phyloP scores from a whole-genome alignment of 2,329 filamentous ascomycete genomes.

The Ophiognomonia clavigignenti-juglandacearum region DNA sequence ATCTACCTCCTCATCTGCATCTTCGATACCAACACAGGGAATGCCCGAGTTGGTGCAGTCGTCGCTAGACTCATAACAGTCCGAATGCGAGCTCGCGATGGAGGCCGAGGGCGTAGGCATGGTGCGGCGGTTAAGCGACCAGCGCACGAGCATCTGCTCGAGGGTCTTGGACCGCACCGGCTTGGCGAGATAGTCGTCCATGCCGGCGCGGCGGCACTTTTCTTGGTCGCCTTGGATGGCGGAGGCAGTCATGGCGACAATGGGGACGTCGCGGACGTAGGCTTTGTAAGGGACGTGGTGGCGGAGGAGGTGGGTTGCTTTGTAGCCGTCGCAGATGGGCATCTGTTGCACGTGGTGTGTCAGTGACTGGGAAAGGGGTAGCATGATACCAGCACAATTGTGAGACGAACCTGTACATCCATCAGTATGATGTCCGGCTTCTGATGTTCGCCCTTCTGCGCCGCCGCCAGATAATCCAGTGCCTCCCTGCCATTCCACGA shows the following conservation, averaged over 20 bases:
- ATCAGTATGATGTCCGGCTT: constrained; percentile 73
- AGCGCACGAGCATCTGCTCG: constrained; percentile 33
- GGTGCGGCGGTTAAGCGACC: constrained; percentile 19
- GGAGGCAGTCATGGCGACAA: constrained; percentile 52
- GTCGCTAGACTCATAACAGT: constrained; percentile 22
- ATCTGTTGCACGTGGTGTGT: constrained; percentile 32
- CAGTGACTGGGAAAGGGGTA: not conserved
- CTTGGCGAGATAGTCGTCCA: constrained; percentile 53
- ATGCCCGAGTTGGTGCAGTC: constrained; percentile 21
- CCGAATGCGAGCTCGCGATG: not conserved
- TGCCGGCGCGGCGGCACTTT: constrained; percentile 46
- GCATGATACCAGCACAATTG: not conserved
- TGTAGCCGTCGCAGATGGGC: constrained; percentile 73
- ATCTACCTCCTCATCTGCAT: not conserved
- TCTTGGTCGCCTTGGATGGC: constrained; percentile 52
- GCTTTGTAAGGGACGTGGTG: constrained; percentile 61
- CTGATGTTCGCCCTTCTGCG: constrained; percentile 42
- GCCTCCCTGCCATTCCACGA: constrained; percentile 78
- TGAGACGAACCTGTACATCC: constrained; percentile 53
- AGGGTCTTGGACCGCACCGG: constrained; percentile 46
- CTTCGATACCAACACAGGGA: constrained; percentile 13
- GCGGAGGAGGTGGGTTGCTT: constrained; percentile 67
- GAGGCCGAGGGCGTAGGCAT: constrained; percentile 1
- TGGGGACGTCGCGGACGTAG: constrained; percentile 51
- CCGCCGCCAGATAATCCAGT: constrained; percentile 63